phyloP scores from a whole-genome alignment of 208 protist species.

The Borovskyia barvae region DNA sequence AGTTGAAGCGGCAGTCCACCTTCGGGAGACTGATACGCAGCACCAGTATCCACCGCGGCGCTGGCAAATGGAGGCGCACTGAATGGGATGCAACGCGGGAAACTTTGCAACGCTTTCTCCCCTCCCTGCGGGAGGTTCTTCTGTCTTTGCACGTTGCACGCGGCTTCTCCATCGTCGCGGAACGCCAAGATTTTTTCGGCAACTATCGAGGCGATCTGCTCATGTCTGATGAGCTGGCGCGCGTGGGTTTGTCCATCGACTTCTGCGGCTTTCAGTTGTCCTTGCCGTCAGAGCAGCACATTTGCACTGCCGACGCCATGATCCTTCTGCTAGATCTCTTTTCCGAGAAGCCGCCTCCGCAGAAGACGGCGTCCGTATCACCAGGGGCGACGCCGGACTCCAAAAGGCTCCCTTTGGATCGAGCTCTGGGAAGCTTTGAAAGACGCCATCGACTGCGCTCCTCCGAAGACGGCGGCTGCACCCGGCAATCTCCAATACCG shows the following conservation, averaged over 20 bases:
- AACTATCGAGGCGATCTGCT: constrained; percentile 24
- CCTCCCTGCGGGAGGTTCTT: constrained; percentile 22
- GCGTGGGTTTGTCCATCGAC: constrained; percentile 23
- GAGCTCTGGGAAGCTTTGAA: too few species aligned
- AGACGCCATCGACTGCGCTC: too few species aligned
- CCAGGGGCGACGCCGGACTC: not conserved
- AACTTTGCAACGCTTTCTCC: constrained; percentile 18
- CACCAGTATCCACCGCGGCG: constrained; percentile 13
- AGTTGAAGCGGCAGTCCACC: not conserved
- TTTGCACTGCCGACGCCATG: constrained; percentile 33
- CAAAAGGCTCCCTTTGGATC: too few species aligned
- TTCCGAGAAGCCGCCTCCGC: not conserved
- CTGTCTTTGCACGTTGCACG: constrained; percentile 20
- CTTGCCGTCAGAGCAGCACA: constrained; percentile 31
- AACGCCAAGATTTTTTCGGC: constrained; percentile 24
- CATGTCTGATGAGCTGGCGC: constrained; percentile 26
- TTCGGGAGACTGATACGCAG: too few species aligned
- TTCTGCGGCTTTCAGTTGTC: constrained; percentile 29
- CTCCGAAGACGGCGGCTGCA: too few species aligned
- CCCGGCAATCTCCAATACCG: too few species aligned
- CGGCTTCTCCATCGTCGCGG: constrained; percentile 19
- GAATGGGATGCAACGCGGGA: constrained; percentile 26
- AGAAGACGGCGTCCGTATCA: not conserved
- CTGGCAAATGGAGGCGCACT: constrained; percentile 12
- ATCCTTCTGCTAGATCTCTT: constrained; percentile 23